These are phyloP conservation scores for Musa beccarii DNA, from an alignment of 176 grass and related monocot genomes.

Conservation along the genomic window DNA sequence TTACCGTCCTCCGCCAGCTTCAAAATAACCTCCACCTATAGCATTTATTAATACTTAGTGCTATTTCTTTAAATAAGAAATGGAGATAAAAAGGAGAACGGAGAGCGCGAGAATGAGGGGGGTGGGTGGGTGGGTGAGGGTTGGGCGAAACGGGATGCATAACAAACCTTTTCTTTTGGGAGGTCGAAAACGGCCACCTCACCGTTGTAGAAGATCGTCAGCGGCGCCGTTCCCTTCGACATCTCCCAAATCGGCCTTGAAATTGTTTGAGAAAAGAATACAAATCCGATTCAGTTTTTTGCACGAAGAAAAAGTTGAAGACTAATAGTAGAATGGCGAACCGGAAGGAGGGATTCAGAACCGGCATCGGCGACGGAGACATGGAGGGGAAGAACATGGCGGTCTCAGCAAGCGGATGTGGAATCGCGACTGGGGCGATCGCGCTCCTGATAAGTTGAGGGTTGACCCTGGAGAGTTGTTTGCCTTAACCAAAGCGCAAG, in stretches of 20 bases:
- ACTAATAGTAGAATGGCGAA: background rate
- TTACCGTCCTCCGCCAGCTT: constrained; percentile 28
- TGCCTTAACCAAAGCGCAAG: background rate
- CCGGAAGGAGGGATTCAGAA: constrained; percentile 4
- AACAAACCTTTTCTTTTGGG: constrained; percentile 42
- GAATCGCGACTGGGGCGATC: background rate
- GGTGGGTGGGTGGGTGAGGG: background rate
- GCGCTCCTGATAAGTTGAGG: constrained; percentile 39
- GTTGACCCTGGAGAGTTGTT: constrained; percentile 49
- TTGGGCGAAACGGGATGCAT: background rate
- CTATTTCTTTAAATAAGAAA: background rate
- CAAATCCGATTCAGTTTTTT: background rate
- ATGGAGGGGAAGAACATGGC: background rate
- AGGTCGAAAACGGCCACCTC: constrained; percentile 53
- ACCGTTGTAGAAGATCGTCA: constrained; percentile 79
- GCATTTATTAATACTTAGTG: background rate
- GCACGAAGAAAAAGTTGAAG: background rate
- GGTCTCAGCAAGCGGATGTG: too few species aligned
- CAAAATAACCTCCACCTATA: constrained; percentile 46
- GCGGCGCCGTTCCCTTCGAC: constrained; percentile 18
- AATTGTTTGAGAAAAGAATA: background rate
- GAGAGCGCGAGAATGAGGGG: background rate
- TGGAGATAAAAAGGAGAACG: background rate
- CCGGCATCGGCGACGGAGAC: background rate
- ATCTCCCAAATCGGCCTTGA: background rate